Conservation (phyloP, 139 green algal species). For the Chlorella sp. region DNA sequence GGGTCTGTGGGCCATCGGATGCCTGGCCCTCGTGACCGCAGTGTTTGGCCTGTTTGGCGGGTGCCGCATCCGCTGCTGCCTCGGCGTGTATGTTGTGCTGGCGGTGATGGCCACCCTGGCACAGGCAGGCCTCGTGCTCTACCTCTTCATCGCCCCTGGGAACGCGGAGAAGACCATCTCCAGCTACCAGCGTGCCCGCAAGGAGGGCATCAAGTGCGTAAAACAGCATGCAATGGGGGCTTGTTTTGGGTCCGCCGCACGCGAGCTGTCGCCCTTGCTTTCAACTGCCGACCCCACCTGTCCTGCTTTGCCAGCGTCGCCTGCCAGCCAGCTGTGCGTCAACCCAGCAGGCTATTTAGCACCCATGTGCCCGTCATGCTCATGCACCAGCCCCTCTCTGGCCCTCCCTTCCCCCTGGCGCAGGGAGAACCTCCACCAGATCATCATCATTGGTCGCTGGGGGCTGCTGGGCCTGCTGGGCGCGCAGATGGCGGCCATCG, state of each 20-base stretch:
- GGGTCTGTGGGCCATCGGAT: conserved; percentile 41
- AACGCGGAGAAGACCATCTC: conserved; percentile 23
- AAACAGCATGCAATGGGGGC: not conserved
- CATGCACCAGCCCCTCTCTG: not conserved
- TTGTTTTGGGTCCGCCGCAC: too few species aligned
- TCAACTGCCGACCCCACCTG: too few species aligned
- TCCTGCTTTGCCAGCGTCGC: too few species aligned
- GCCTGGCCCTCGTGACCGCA: conserved; percentile 26
- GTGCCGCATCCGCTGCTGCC: conserved; percentile 40
- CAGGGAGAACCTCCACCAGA: conserved; percentile 37
- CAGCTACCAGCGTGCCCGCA: not conserved
- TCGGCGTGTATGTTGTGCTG: conserved; percentile 33
- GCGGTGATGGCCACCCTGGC: conserved; percentile 23
- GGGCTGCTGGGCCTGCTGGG: conserved; percentile 44
- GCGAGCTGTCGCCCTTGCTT: too few species aligned
- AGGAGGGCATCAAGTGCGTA: conserved; percentile 14
- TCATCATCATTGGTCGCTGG: conserved; percentile 43
- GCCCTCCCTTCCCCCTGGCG: not conserved
- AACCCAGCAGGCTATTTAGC: too few species aligned
- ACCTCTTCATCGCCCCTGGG: conserved; percentile 46
- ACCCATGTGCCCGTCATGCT: not conserved
- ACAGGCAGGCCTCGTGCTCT: conserved; percentile 34
- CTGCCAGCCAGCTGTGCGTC: too few species aligned
- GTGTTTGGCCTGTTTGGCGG: conserved; percentile 34
- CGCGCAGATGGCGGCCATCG: conserved; percentile 35